Evolutionary conservation across 2,329 filamentous ascomycete genomes (phyloP).

Genomic region (Orbilia blumenaviensis): DNA sequence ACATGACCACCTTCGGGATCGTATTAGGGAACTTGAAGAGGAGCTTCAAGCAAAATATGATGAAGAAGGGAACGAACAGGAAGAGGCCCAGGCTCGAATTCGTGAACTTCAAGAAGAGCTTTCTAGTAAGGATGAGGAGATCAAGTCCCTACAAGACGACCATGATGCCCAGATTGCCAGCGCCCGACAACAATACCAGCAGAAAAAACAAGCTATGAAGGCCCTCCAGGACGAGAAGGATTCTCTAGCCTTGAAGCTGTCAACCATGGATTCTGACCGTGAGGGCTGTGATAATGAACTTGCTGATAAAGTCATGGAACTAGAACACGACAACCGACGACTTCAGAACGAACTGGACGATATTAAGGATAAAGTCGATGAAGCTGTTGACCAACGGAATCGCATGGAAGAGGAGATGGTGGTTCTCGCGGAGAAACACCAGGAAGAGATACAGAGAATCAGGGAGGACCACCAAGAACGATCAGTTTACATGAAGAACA

Average conservation of each 20-base stretch:
- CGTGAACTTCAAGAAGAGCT: slow-evolving; percentile 42
- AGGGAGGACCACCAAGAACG: slow-evolving; percentile 66
- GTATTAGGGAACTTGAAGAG: slow-evolving; percentile 68
- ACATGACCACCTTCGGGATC: slow-evolving; percentile 67
- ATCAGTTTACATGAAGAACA: slow-evolving; percentile 77
- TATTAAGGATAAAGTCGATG: slow-evolving; percentile 67
- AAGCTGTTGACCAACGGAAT: slow-evolving; percentile 67
- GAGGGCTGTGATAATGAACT: slow-evolving; percentile 63
- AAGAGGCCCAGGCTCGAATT: slow-evolving; percentile 27
- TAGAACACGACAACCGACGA: slow-evolving; percentile 68
- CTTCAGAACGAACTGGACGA: slow-evolving; percentile 68
- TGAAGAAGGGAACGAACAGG: slow-evolving; percentile 48
- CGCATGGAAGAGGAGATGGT: slow-evolving; percentile 68
- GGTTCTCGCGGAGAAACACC: slow-evolving; percentile 68
- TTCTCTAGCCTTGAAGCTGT: slow-evolving; percentile 25
- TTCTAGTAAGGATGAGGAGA: slow-evolving; percentile 34
- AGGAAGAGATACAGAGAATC: slow-evolving; percentile 74
- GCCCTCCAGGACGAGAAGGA: slow-evolving; percentile 46
- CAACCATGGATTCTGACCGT: slow-evolving; percentile 40
- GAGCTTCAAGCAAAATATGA: slow-evolving; percentile 56
- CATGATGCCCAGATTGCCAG: slow-evolving; percentile 40
- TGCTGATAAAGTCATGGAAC: slow-evolving; percentile 68
- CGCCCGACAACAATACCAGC: slow-evolving; percentile 46
- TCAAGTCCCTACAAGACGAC: slow-evolving; percentile 39
- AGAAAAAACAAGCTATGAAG: slow-evolving; percentile 48